Evolutionary conservation across 768 basidiomycete genomes (phyloP), one percentile per base, ranked within the genome.

Genomic region (Sistotremastrum niveocremeum): DNA sequence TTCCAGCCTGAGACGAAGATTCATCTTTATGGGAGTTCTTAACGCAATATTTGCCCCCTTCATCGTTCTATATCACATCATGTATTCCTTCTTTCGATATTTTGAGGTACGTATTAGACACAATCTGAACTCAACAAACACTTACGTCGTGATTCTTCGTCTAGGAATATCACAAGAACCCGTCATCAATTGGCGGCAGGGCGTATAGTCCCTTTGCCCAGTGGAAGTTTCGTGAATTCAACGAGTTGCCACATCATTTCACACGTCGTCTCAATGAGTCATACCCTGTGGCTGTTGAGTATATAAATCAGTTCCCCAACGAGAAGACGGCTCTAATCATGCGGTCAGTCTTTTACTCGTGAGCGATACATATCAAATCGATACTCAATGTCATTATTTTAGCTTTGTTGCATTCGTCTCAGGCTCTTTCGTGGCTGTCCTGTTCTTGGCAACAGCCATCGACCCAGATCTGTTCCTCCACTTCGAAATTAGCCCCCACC

Each of bases 71-170:
- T 99, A 99, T 62, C 76, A 97, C 38, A 64, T 98, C 37, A 87
- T 98, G 80, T 99, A 95, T 60, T 98, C 91, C 1, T 99, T 99
- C 73, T 99, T 99, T 72, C 85, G 94, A 3, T 99, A 99, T 61
- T 99, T 99, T 51, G 95, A 99, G 72, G 95, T 90, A 41, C 44
- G 78, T 61, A 8, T 12, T 20, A 20, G 20, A 20, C 20, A 2
- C 20, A 20, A 20, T 4, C 7, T 12, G 20, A 45, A 45, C 36
- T 20, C 37, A 37, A 7, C 37, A 34, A 34, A n/a, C 11, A 28
- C 33, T 36, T 11, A 31, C 31, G 32, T 35, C 6, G 30, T 32
- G 37, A 11, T 28, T 37, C 34, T n/a, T 12, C 28, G 38, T 42
- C 10, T 54, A 99, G 95, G 93, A 99, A 72, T 98, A 97, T 57